A percentile compares a stretch with the other conserved stretches of the same genome.
phyloP scores from a whole-genome alignment of 2,329 filamentous ascomycete species.

The Colletotrichum liriopes region DNA sequence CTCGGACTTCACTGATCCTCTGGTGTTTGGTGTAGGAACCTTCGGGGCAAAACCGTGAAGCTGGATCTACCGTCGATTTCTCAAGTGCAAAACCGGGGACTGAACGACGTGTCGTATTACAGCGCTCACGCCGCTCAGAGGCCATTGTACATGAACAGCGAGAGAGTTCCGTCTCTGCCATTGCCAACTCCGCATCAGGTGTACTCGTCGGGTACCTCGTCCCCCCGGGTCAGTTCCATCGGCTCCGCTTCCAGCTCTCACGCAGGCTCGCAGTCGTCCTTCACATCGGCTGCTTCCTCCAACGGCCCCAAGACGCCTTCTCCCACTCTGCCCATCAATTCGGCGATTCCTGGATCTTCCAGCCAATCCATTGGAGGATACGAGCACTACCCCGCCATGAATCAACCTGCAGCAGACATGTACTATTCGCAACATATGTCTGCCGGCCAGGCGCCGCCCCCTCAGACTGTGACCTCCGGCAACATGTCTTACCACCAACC shows the following conservation, averaged over 20 bases:
- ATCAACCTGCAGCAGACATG: constrained; percentile 86
- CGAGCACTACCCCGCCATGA: constrained; percentile 77
- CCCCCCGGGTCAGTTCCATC: constrained; percentile 83
- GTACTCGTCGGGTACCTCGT: constrained; percentile 80
- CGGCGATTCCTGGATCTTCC: constrained; percentile 58
- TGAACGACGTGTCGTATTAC: constrained; percentile 79
- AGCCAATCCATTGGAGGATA: constrained; percentile 57
- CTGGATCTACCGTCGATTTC: constrained; percentile 94
- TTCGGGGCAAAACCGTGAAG: constrained; percentile 79
- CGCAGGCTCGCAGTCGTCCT: constrained; percentile 69
- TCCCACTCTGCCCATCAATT: constrained; percentile 72
- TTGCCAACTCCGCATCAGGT: constrained; percentile 79
- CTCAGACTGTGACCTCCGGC: constrained; percentile 83
- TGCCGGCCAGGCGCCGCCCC: constrained; percentile 80
- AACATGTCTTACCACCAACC: constrained; percentile 84
- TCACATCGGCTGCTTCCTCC: constrained; percentile 69
- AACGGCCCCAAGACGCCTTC: constrained; percentile 85
- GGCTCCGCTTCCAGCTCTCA: constrained; percentile 71
- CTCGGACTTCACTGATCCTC: constrained; percentile 28
- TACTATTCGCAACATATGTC: constrained; percentile 89
- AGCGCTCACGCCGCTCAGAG: constrained; percentile 77
- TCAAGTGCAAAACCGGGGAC: constrained; percentile 85
- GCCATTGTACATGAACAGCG: constrained; percentile 75
- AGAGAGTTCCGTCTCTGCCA: constrained; percentile 81
- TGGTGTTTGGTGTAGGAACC: constrained; percentile 44